phyloP scores from a whole-genome alignment of 2,329 filamentous ascomycete species.

The Diaporthe humulicola region DNA sequence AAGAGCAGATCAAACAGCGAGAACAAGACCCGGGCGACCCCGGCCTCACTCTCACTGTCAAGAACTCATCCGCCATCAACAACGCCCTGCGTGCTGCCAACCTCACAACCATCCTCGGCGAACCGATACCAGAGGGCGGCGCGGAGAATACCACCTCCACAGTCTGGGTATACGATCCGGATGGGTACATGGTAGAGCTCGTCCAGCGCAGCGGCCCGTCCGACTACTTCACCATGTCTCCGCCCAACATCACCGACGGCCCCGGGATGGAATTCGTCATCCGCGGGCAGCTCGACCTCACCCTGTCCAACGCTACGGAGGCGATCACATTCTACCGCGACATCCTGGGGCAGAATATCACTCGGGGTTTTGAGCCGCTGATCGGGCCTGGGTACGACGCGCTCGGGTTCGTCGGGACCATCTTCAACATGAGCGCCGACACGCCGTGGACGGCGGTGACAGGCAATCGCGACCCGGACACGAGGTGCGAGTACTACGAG shows the following conservation, averaged over 20 bases:
- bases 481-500: conserved; percentile 13
- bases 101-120: not conserved
- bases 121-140: not conserved
- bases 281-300: conserved; percentile 17
- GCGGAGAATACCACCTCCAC: not conserved
- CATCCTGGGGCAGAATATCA: conserved; percentile 6
- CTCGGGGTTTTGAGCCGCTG: not conserved
- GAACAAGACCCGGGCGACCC: conserved; percentile 7
- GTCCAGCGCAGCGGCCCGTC: conserved; percentile 14
- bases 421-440: conserved; percentile 12
- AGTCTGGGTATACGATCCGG: not conserved
- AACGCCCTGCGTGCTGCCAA: not conserved
- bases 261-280: conserved; percentile 1
- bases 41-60: conserved; percentile 1
- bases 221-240: conserved; percentile 9
- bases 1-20: conserved; percentile 2
- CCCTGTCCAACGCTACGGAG: not conserved
- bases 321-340: conserved; percentile 15
- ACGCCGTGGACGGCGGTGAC: conserved; percentile 8
- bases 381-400: not conserved
- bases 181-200: conserved; percentile 10
- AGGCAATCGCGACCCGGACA: not conserved
- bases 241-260: conserved; percentile 8
- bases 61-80: conserved; percentile 2
- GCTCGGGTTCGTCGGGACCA: not conserved